Conservation (phyloP, 1,139 yeast genomes). For the Ogataea hybrid region DNA sequence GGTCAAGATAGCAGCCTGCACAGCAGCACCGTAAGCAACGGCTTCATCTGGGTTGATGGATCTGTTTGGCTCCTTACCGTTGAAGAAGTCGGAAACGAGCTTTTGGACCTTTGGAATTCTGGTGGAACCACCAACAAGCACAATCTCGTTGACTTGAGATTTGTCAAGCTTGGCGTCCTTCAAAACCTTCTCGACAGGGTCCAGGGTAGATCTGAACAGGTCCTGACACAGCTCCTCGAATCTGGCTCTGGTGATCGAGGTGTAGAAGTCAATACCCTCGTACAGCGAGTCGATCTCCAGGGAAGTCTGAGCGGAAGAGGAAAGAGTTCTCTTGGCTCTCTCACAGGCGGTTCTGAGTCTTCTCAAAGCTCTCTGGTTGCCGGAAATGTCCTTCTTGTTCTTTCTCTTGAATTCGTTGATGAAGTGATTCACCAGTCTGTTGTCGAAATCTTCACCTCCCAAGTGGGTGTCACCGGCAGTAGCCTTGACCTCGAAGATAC, state of each 20-base stretch:
- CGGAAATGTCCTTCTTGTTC: slow-evolving; percentile 85
- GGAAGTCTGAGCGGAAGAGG: slow-evolving; percentile 79
- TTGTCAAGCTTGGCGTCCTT: slow-evolving; percentile 76
- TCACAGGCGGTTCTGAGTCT: slow-evolving; percentile 86
- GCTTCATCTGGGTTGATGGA: slow-evolving; percentile 98
- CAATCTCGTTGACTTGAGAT: slow-evolving; percentile 76
- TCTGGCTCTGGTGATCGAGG: slow-evolving; percentile 82
- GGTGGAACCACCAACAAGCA: slow-evolving; percentile 85
- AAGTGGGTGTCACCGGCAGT: slow-evolving; percentile 99
- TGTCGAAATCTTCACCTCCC: slow-evolving; percentile 99
- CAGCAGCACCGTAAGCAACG: slow-evolving; percentile 97
- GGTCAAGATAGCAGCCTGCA: slow-evolving; percentile 95
- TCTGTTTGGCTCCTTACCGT: slow-evolving; percentile 85
- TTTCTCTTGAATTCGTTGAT: slow-evolving; percentile 92
- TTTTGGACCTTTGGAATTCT: slow-evolving; percentile 89
- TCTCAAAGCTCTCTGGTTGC: slow-evolving; percentile 90
- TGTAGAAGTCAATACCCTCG: slow-evolving; percentile 76
- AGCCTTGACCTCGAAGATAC: slow-evolving; percentile 97
- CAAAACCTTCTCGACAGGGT: slow-evolving; percentile 81
- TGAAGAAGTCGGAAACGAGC: slow-evolving; percentile 76
- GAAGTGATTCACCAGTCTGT: slow-evolving; percentile 90
- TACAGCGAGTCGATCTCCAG: slow-evolving; percentile 76
- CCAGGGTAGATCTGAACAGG: slow-evolving; percentile 77
- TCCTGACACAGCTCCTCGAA: slow-evolving; percentile 82
- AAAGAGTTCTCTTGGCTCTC: slow-evolving; percentile 83